Evolutionary conservation across 2,329 filamentous ascomycete genomes (phyloP).

Genomic region (Rhynchosporium graminicola): DNA sequence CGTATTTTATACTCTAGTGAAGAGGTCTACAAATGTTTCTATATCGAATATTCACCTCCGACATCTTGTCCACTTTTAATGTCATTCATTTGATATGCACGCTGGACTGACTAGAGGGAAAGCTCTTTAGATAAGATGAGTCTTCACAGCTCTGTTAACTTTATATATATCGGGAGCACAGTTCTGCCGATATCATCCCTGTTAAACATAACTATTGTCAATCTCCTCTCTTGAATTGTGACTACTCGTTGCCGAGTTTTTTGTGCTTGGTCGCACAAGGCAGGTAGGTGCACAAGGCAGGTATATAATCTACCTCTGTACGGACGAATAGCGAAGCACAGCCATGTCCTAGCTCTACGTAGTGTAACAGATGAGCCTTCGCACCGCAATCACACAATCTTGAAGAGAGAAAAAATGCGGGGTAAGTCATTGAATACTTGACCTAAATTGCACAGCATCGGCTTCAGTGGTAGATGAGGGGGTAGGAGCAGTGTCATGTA

Average conservation of each 20-base stretch:
- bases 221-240: not conserved
- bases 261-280: not conserved
- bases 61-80: constrained; percentile 16
- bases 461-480: not conserved
- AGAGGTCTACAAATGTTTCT: constrained; percentile 24
- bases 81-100: constrained; percentile 13
- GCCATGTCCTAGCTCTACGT: not conserved
- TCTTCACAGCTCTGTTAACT: too few species aligned
- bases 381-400: not conserved
- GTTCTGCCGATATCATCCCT: too few species aligned
- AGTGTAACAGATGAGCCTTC: not conserved
- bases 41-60: constrained; percentile 20
- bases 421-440: not conserved
- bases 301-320: not conserved
- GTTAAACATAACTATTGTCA: not conserved
- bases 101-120: constrained; percentile 11
- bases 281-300: not conserved
- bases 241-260: not conserved
- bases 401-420: not conserved
- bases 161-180: too few species aligned
- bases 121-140: not conserved
- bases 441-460: too few species aligned
- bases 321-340: not conserved
- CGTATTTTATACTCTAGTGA: constrained; percentile 36
- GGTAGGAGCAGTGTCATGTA: not conserved